Evolutionary conservation across 1,284 basidiomycete species (phyloP).

Genomic region (Salmacisia buchloeana): DNA sequence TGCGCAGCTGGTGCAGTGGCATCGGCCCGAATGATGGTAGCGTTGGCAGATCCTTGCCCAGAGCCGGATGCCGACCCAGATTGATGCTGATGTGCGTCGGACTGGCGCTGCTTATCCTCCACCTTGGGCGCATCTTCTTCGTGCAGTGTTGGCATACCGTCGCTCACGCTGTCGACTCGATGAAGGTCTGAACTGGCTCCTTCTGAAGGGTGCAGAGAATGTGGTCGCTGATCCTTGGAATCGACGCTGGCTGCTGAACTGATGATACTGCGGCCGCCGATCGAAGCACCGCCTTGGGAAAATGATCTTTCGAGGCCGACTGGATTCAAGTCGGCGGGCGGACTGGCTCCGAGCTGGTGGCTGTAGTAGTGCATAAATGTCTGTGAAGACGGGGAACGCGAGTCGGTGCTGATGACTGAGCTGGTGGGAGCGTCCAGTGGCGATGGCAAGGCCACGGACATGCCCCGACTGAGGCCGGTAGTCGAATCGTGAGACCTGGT

Average conservation of each 20-base stretch:
- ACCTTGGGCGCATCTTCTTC: too few species aligned
- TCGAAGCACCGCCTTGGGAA: background rate
- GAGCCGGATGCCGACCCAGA: background rate
- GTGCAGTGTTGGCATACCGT: too few species aligned
- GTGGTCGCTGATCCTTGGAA: background rate
- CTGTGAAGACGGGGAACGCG: constrained; percentile 11
- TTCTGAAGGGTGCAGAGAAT: background rate
- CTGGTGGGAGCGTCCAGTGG: background rate
- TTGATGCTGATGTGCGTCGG: too few species aligned
- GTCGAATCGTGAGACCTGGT: background rate
- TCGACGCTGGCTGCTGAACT: background rate
- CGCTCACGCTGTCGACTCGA: background rate
- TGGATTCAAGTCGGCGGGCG: background rate
- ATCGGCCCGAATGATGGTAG: constrained; percentile 15
- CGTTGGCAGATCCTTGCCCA: background rate
- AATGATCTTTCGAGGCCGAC: background rate
- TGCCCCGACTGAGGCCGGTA: background rate
- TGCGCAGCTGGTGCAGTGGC: constrained; percentile 9
- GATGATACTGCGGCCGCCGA: background rate
- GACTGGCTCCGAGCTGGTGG: background rate
- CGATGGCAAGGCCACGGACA: background rate
- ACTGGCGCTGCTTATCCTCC: too few species aligned
- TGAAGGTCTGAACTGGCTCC: background rate
- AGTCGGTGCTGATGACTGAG: constrained; percentile 6
- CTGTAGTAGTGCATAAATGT: constrained; percentile 13